These are phyloP conservation scores for Pinus tabuliformis DNA, from an alignment of 75 land plant genomes.

Conservation along the genomic window DNA sequence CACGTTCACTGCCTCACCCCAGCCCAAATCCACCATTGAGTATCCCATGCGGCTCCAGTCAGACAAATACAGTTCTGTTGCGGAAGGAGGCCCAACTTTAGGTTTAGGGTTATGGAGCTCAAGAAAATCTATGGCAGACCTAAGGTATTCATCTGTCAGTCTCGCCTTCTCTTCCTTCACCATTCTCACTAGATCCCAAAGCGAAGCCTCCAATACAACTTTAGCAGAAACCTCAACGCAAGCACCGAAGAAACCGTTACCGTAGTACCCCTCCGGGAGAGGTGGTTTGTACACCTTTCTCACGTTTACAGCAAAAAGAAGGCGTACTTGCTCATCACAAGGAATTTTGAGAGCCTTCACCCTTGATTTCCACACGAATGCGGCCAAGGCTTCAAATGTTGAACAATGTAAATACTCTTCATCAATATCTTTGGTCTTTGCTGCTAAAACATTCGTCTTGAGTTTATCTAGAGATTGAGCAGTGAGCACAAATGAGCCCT, in stretches of 20 bases:
- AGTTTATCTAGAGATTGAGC: background rate
- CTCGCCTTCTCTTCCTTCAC: background rate
- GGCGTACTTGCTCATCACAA: background rate
- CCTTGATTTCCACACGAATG: conserved; percentile 12
- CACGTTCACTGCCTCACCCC: background rate
- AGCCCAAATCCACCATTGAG: background rate
- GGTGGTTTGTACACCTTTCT: background rate
- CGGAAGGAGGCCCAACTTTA: background rate
- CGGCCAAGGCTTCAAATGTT: conserved; percentile 9
- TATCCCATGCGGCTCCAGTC: background rate
- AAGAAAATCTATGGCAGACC: background rate
- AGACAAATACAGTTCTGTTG: background rate
- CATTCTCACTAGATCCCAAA: background rate
- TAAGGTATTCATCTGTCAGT: background rate
- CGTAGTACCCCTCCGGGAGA: background rate
- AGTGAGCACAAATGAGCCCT: background rate
- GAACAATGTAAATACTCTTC: background rate
- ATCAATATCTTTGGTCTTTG: background rate
- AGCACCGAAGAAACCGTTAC: background rate
- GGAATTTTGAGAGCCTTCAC: background rate
- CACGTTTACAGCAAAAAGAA: background rate
- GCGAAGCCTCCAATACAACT: background rate
- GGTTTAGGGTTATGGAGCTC: background rate
- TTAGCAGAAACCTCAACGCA: background rate
- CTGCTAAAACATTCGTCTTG: background rate